phyloP scores from a whole-genome alignment of 208 protist genomes.

The Leishmania guyanensis region DNA sequence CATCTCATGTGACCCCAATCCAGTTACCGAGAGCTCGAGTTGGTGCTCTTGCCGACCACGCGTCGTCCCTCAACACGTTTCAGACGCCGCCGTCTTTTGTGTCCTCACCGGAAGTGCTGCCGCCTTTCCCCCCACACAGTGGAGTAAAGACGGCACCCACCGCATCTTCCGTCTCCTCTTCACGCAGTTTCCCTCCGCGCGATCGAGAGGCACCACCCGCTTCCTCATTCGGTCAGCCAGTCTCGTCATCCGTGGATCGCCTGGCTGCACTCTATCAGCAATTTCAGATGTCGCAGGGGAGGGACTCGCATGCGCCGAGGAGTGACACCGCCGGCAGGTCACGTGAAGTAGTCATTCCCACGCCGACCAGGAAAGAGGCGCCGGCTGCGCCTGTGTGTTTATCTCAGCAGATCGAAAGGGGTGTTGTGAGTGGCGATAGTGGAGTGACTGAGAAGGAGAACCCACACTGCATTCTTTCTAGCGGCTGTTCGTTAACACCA shows the following conservation, averaged over 20 bases:
- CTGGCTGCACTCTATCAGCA: conserved; percentile 26
- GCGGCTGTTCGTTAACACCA: background rate
- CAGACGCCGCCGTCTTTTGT: background rate
- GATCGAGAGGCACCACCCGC: background rate
- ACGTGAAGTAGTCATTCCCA: background rate
- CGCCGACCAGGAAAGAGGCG: background rate
- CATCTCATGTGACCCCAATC: background rate
- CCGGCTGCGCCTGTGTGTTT: background rate
- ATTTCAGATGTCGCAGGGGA: conserved; percentile 11
- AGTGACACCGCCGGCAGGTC: background rate
- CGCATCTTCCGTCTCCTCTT: background rate
- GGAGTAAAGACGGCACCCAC: background rate
- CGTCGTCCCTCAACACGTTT: background rate
- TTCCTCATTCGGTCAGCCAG: conserved; percentile 1
- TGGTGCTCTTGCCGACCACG: background rate
- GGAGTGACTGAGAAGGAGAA: background rate
- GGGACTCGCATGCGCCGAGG: background rate
- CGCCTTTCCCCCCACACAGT: background rate
- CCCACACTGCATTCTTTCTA: background rate
- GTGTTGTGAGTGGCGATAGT: background rate
- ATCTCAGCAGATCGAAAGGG: background rate
- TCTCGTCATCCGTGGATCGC: conserved; percentile 17
- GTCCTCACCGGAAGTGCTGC: background rate
- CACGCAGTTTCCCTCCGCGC: background rate
- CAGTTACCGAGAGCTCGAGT: background rate